Evolutionary conservation across 495 filamentous ascomycete genomes (phyloP).

Genomic region (Physcia stellaris): DNA sequence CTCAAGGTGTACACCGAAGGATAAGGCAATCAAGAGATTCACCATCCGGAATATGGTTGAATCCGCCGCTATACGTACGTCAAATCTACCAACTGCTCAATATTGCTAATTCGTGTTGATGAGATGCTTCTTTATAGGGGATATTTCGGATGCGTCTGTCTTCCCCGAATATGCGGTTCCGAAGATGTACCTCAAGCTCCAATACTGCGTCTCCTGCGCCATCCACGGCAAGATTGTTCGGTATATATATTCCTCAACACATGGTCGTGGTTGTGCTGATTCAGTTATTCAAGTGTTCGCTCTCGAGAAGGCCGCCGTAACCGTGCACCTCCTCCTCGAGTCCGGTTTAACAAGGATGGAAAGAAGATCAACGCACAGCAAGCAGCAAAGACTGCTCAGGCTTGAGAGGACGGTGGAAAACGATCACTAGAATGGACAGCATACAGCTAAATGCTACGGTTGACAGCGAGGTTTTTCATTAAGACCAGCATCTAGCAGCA

Average conservation of each 20-base stretch:
- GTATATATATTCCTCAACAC: slow-evolving; percentile 51
- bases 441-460: too few relatives aligned
- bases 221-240: slow-evolving; percentile 99
- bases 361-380: slow-evolving; percentile 98
- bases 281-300: slow-evolving; percentile 71
- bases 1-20: slow-evolving; percentile 98
- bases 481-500: too few relatives aligned
- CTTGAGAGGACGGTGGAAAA: slow-evolving; percentile 7
- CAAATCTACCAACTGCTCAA: slow-evolving; percentile 18
- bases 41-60: slow-evolving; percentile 99
- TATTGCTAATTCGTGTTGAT: neutral
- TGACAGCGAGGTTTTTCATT: neutral
- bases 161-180: slow-evolving; percentile 98
- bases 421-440: too few relatives aligned
- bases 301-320: slow-evolving; percentile 96
- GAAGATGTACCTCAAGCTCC: slow-evolving; percentile 99
- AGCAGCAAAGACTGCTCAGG: slow-evolving; percentile 50
- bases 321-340: slow-evolving; percentile 90
- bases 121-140: slow-evolving; percentile 45
- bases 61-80: slow-evolving; percentile 98
- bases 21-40: slow-evolving; percentile 99
- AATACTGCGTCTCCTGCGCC: slow-evolving; percentile 99
- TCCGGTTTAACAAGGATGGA: slow-evolving; percentile 99
- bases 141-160: slow-evolving; percentile 99
- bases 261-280: neutral